Evolutionary conservation across 805 yeast genomes (phyloP), one percentile per base, ranked within the genome.

Genomic region (Grigorovia jiainica): DNA sequence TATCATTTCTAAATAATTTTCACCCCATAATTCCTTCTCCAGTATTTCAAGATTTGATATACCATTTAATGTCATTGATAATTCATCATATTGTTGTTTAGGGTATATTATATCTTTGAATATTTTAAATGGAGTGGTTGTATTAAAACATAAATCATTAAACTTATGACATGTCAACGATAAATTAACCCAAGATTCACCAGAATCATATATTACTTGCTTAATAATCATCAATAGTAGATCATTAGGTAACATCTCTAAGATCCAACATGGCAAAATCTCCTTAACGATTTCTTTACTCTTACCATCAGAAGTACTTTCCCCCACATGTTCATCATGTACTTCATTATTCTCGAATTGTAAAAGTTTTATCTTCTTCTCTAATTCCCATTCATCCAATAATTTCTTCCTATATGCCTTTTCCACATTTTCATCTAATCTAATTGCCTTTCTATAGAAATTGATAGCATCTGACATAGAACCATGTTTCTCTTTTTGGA

Each of bases 391-490:
- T 37, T 65, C 69, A 2, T 73, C 73, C 6, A 72, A 68, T 11
- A 76, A 61, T 38, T 70, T 69, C 47, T 74, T 70, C 39, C 95
- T 68, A 58, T 86, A 86, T 18, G 75, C 60, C 38, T 72, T 63
- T 55, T 87, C 95, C 5, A 87, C 87, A 43, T 71, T 71, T 11
- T 62, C 67, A 48, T 72, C 56, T 5, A 62, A 32, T 41, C 72
- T 77, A 57, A 79, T 73, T 2, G 96, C 95, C 47, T 71, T 69
- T 47, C 94, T 67, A 60, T 87, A 87, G 48, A 64, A 72, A 38
- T 67, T 73, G 21, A 85, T 77, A 1, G 95, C 95, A 53, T 87
- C 95, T n/a, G 84, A 72, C 76, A 87, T 71, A 46, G 76, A 67
- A 0, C 95, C 95, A 39, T 68, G 73, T 27, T 72, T 65, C 60